These are phyloP conservation scores for Suillus sp. DNA, from an alignment of 768 basidiomycete genomes.

Conservation along the genomic window DNA sequence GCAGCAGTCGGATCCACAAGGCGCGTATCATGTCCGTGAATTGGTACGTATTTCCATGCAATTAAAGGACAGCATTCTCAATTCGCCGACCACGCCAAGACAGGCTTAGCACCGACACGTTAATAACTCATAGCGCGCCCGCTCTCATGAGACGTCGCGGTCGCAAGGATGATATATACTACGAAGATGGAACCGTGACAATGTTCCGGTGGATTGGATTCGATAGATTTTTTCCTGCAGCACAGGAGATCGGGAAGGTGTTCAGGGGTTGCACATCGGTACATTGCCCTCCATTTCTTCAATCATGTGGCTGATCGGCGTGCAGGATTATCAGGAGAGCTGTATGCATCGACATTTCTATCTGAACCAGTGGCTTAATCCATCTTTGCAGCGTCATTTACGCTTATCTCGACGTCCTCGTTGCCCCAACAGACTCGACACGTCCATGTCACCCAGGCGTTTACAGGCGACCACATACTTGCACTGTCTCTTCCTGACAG, in stretches of 20 bases:
- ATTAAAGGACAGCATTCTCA: background rate
- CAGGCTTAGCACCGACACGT: conserved; percentile 61
- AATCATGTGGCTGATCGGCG: conserved; percentile 8
- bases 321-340: conserved; percentile 76
- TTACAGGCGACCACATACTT: conserved; percentile 55
- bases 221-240: conserved; percentile 62
- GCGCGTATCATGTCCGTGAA: conserved; percentile 62
- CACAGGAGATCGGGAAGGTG: conserved; percentile 36
- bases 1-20: conserved; percentile 64
- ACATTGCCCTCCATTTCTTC: conserved; percentile 24
- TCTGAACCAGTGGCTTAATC: conserved; percentile 12
- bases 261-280: conserved; percentile 66
- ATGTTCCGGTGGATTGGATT: conserved; percentile 73
- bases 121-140: conserved; percentile 56
- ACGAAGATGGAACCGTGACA: conserved; percentile 52
- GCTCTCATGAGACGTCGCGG: conserved; percentile 43
- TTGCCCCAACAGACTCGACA: conserved; percentile 41
- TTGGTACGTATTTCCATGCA: conserved; percentile 46
- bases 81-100: background rate
- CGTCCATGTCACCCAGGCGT: conserved; percentile 46
- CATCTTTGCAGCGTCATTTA: conserved; percentile 59
- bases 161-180: conserved; percentile 27
- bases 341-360: conserved; percentile 45
- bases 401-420: conserved; percentile 52
- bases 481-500: conserved; percentile 43